phyloP scores from a whole-genome alignment of 371 early-diverging fungal genomes.

The Apophysomyces trapeziformis region DNA sequence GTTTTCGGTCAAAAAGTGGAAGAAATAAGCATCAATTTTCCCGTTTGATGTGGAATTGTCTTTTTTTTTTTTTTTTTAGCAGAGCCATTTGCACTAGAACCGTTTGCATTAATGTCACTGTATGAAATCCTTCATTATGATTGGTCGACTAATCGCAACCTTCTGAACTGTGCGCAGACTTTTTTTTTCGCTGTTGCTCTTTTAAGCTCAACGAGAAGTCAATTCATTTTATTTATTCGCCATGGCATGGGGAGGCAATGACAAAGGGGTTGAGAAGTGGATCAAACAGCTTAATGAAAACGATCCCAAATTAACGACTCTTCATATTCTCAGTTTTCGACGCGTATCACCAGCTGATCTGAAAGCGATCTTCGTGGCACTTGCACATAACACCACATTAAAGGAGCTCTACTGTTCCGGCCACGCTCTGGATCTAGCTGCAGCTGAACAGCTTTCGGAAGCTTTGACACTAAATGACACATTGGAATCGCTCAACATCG shows the following conservation, averaged over 20 bases:
- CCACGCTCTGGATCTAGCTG: conserved; percentile 46
- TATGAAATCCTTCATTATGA: background rate
- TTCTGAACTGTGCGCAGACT: too few species aligned
- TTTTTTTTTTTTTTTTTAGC: too few species aligned
- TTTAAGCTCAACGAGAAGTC: too few species aligned
- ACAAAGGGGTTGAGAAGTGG: conserved; percentile 61
- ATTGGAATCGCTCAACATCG: conserved; percentile 52
- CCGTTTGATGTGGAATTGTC: too few species aligned
- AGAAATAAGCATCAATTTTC: too few species aligned
- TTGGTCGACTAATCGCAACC: too few species aligned
- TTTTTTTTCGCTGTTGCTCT: background rate
- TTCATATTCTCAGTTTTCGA: conserved; percentile 68
- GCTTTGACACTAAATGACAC: conserved; percentile 57
- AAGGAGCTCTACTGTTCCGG: conserved; percentile 63
- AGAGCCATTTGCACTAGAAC: too few species aligned
- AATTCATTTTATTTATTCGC: background rate
- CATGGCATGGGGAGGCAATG: conserved; percentile 69
- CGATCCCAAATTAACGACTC: conserved; percentile 52
- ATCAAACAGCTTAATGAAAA: conserved; percentile 58
- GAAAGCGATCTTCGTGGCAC: conserved; percentile 51
- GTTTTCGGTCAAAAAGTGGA: too few species aligned
- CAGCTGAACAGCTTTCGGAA: conserved; percentile 45
- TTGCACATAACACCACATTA: conserved; percentile 51
- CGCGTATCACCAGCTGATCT: conserved; percentile 53
- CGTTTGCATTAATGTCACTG: too few species aligned